Percentiles rank a stretch among this genome's conserved stretches.
These are phyloP conservation scores for Heritiera fomes DNA, from an alignment of 345 rosid species.

Conservation along the genomic window DNA sequence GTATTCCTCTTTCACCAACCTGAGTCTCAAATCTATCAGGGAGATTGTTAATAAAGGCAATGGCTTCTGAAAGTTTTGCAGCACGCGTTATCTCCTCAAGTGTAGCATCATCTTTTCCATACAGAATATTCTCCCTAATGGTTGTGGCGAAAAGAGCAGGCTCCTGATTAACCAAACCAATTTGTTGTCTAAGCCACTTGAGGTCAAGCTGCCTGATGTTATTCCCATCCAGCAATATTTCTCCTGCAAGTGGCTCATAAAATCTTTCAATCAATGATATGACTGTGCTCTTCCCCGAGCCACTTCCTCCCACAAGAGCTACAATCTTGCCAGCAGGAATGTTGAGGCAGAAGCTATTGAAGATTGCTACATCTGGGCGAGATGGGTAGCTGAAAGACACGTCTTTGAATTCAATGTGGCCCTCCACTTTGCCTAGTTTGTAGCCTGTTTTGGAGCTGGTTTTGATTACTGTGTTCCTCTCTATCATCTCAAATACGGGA, in stretches of 20 bases:
- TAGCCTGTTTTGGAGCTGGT: conserved; percentile 53
- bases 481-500: conserved; percentile 94
- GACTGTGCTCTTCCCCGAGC: conserved; percentile 95
- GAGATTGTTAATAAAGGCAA: conserved; percentile 79
- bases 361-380: conserved; percentile 73
- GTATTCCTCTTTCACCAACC: conserved; percentile 97
- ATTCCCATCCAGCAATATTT: conserved; percentile 63
- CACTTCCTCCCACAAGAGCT: conserved; percentile 97
- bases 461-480: conserved; percentile 63
- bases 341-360: conserved; percentile 53
- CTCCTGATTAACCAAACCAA: conserved; percentile 94
- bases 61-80: conserved; percentile 85
- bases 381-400: conserved; percentile 81
- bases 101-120: conserved; percentile 83
- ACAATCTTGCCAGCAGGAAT: conserved; percentile 81
- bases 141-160: conserved; percentile 88
- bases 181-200: conserved; percentile 82
- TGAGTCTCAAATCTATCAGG: conserved; percentile 94
- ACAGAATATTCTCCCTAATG: conserved; percentile 83
- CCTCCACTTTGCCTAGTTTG: conserved; percentile 59
- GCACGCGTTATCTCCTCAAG: conserved; percentile 68
- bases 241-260: conserved; percentile 78
- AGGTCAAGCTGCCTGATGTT: conserved; percentile 64
- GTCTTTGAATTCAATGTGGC: conserved; percentile 76
- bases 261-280: conserved; percentile 89